Conservation (phyloP, 2,329 filamentous ascomycete genomes). For the Knoxdaviesia proteae region DNA sequence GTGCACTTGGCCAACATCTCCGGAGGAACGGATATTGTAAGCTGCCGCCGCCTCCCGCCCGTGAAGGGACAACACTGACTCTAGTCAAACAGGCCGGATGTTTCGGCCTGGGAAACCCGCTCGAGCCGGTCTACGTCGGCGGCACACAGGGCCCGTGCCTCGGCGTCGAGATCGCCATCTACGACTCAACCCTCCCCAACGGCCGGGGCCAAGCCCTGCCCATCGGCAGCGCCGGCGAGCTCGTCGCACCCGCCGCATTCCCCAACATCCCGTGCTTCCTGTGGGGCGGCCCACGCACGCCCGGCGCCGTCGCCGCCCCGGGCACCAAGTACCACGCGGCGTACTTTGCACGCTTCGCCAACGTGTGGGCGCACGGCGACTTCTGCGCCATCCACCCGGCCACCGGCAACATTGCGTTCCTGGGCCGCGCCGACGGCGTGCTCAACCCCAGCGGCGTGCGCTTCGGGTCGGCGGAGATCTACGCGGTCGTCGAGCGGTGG, state of each 20-base stretch:
- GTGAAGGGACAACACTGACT: neutral
- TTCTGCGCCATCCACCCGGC: constrained; percentile 51
- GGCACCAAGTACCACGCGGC: constrained; percentile 36
- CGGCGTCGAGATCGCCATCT: constrained; percentile 32
- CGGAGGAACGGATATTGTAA: constrained; percentile 53
- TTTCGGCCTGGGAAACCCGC: constrained; percentile 43
- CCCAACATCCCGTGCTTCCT: constrained; percentile 55
- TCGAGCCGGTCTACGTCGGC: constrained; percentile 43
- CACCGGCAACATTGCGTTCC: constrained; percentile 43
- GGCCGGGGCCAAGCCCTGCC: constrained; percentile 19
- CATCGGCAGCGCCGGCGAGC: constrained; percentile 48
- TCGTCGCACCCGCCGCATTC: constrained; percentile 50
- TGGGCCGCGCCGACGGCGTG: constrained; percentile 58
- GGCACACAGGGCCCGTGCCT: constrained; percentile 29
- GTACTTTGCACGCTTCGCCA: constrained; percentile 40
- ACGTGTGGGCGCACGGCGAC: constrained; percentile 69
- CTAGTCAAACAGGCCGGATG: constrained; percentile 25
- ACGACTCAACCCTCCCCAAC: constrained; percentile 30
- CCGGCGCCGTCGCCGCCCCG: constrained; percentile 16
- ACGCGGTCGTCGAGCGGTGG: constrained; percentile 45
- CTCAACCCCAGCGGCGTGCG: constrained; percentile 61
- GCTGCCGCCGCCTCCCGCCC: constrained; percentile 9
- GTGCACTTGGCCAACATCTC: constrained; percentile 55
- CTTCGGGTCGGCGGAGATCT: constrained; percentile 66
- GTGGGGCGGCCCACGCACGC: constrained; percentile 27